phyloP scores from a whole-genome alignment of 2,329 filamentous ascomycete species.

The Apiospora koreana region DNA sequence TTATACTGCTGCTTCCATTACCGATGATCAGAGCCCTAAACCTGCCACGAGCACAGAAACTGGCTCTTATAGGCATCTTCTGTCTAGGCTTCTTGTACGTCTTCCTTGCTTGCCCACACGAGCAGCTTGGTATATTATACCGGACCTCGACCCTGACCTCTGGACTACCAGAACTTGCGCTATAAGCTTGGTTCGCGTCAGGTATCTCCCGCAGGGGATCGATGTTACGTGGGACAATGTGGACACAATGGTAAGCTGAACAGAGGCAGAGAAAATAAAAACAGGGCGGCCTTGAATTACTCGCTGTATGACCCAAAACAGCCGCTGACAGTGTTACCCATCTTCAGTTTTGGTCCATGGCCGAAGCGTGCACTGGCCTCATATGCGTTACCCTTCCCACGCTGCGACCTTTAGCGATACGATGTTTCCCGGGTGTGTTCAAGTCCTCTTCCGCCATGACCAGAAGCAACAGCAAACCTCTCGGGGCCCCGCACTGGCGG shows the following conservation, averaged over 20 bases:
- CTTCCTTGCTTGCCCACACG: no score
- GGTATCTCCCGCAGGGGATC: background rate
- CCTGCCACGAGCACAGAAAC: background rate
- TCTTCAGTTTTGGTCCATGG: background rate
- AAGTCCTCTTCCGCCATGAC: background rate
- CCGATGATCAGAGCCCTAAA: background rate
- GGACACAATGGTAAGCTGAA: background rate
- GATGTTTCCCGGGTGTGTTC: background rate
- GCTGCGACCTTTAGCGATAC: background rate
- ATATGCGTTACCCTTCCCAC: background rate
- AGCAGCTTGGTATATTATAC: background rate
- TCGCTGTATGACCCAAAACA: no score
- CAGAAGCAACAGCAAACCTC: background rate
- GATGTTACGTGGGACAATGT: background rate
- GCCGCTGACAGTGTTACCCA: background rate
- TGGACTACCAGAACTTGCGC: background rate
- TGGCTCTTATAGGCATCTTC: background rate
- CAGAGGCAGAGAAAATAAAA: background rate
- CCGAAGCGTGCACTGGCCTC: background rate
- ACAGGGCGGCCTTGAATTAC: no score
- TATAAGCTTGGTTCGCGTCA: background rate
- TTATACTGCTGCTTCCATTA: background rate
- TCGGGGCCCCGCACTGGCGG: background rate
- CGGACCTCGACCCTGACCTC: background rate
- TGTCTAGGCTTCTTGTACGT: slow-evolving; percentile 4